phyloP scores from a whole-genome alignment of 2,329 filamentous ascomycete genomes.

The Claviceps fusiformis region DNA sequence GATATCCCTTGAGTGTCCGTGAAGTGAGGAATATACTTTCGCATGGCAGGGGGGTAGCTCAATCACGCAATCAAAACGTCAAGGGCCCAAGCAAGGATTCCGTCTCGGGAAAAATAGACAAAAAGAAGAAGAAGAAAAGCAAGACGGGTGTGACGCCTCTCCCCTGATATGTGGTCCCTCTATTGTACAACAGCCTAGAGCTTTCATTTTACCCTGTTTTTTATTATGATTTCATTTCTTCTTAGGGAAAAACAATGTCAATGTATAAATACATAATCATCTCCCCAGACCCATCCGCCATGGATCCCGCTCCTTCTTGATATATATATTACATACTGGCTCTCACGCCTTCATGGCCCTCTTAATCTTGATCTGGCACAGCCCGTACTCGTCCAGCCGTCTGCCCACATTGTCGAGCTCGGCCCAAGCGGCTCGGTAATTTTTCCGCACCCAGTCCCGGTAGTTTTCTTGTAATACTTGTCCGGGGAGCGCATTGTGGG shows the following conservation, averaged over 20 bases:
- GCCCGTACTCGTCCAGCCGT: slow-evolving; percentile 28
- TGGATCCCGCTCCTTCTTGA: slow-evolving; percentile 9
- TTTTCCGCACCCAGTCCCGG: slow-evolving; percentile 57
- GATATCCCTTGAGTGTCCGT: too few relatives aligned
- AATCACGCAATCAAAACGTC: too few relatives aligned
- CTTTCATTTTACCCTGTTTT: slow-evolving; percentile 5
- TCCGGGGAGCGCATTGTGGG: slow-evolving; percentile 61
- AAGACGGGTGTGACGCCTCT: not conserved
- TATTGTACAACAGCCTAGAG: slow-evolving; percentile 23
- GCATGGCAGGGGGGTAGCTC: too few relatives aligned
- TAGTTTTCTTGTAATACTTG: slow-evolving; percentile 54
- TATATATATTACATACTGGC: slow-evolving; percentile 13
- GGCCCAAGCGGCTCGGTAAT: slow-evolving; percentile 57
- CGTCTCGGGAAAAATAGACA: not conserved
- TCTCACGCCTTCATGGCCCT: slow-evolving; percentile 33
- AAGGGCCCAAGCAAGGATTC: not conserved
- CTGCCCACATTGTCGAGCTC: slow-evolving; percentile 44
- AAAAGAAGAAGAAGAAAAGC: not conserved
- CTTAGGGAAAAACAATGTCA: slow-evolving; percentile 16
- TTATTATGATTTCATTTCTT: slow-evolving; percentile 5
- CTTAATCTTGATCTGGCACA: slow-evolving; percentile 35
- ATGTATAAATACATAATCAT: slow-evolving; percentile 9
- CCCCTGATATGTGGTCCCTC: slow-evolving; percentile 4
- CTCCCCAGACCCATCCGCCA: too few relatives aligned
- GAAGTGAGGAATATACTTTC: too few relatives aligned